Base-by-base conservation (phyloP, 106 monocot genomes). In the Allium sativum region DNA sequence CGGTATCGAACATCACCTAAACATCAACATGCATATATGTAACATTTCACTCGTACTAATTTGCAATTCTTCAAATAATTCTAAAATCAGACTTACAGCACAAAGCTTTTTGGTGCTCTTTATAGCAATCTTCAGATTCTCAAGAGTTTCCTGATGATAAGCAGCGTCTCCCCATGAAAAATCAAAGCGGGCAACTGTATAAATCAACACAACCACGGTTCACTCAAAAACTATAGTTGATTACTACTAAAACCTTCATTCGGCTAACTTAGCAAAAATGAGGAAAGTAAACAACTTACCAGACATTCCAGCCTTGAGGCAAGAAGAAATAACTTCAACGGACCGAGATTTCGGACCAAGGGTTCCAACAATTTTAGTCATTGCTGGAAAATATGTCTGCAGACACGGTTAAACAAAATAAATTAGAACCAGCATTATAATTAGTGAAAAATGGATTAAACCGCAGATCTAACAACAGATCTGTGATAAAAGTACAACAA, bases 311-410 rank as follows among this genome's bases (percentile, higher is more conserved):
- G 81, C 84, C 76, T 85, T 92, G 72, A 92, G 92, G 72, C 98
- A 99, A 16, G 88, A 50, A 14, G 98, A 99, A 56, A 99, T 92
- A 50, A 83, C 82, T 20, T 92, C 92, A 4, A 86, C 85, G 16
- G 83, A 72, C 14, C 92, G 79, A 6, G 98, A 99, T 48, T 99
- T 92, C 3, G 92, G 92, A 12, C 98, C 98, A 18, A 99, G 92
- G 21, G 92, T 99, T n/a, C 98, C 98, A 20, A 99, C 92, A 62
- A 99, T 92, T 73, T 92, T 92, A 15, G 98, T 88, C 98, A 92
- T 99, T 12, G 98, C 92, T 2, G 98, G 98, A 77, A 92, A 99
- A 69, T 92, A 99, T 51, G 66, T 98, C 96, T 98, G 84, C 42
- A 55, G 7, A 58, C 12, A 18, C 50, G 14, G 13, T 19, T 58